Conservation (phyloP, 129 eudicot genomes). For the Rutidosis leptorrhynchoides region DNA sequence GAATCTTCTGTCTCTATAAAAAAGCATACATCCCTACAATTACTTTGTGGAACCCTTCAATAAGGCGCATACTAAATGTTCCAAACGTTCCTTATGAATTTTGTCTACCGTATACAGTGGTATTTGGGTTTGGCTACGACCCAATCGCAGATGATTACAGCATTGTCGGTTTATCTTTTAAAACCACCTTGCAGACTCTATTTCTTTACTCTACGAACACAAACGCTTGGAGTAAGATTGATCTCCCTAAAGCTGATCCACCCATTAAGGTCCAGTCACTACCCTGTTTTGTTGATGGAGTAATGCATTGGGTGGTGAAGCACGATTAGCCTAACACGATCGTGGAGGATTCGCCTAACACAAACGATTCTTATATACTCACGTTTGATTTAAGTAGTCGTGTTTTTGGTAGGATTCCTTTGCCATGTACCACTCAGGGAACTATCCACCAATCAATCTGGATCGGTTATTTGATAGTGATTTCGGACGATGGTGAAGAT, state of each 20-base stretch:
- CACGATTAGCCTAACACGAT: neutral
- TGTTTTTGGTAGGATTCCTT: neutral
- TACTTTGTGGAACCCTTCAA: conserved; percentile 9
- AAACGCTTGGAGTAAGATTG: neutral
- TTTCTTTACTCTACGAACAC: neutral
- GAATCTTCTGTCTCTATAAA: neutral
- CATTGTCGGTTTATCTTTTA: neutral
- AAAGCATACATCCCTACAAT: neutral
- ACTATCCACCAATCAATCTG: neutral
- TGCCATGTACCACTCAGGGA: neutral
- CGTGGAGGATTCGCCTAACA: neutral
- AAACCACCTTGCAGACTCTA: neutral
- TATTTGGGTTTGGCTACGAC: neutral
- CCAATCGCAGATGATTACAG: neutral
- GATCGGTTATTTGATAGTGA: neutral
- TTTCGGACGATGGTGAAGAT: neutral
- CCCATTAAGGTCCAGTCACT: neutral
- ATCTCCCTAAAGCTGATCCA: neutral
- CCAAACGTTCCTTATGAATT: neutral
- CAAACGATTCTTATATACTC: neutral
- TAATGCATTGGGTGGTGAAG: conserved; percentile 6
- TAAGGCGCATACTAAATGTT: neutral
- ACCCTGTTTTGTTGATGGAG: neutral
- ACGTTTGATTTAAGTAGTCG: neutral
- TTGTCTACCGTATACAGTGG: neutral